These are phyloP conservation scores for Emericellopsis terricola DNA, from an alignment of 495 filamentous ascomycete genomes.

Conservation along the genomic window DNA sequence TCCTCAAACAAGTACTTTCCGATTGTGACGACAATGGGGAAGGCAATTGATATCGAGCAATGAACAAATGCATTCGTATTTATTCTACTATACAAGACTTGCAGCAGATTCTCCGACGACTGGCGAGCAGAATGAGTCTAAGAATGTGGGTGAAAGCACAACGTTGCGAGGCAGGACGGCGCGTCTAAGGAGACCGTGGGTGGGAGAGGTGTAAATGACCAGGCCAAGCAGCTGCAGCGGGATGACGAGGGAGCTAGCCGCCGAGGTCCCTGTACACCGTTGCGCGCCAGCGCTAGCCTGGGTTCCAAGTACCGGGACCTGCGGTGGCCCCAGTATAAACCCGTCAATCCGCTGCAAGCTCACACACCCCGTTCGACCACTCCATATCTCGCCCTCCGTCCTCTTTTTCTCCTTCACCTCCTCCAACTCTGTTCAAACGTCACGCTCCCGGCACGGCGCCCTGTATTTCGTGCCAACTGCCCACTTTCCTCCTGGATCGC, in stretches of 20 bases:
- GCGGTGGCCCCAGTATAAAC: too few relatives aligned
- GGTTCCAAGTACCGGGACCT: too few relatives aligned
- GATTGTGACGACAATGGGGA: too few relatives aligned
- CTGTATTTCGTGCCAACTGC: neutral
- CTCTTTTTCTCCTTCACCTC: slow-evolving; percentile 1
- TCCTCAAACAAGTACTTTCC: too few relatives aligned
- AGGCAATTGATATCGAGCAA: too few relatives aligned
- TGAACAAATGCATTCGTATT: neutral
- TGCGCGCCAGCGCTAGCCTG: too few relatives aligned
- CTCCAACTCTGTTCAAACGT: slow-evolving; percentile 1
- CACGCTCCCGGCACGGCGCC: slow-evolving; percentile 1
- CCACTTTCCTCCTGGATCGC: slow-evolving; percentile 1
- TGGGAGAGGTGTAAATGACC: too few relatives aligned
- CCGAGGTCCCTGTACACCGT: too few relatives aligned
- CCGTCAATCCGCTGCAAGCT: too few relatives aligned
- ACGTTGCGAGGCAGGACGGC: neutral
- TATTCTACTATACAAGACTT: neutral
- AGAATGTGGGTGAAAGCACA: slow-evolving; percentile 8
- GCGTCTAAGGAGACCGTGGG: slow-evolving; percentile 5
- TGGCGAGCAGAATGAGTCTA: slow-evolving; percentile 14
- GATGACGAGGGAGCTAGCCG: too few relatives aligned
- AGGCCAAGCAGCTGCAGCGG: neutral
- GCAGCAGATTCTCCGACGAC: slow-evolving; percentile 7
- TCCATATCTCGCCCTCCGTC: neutral
- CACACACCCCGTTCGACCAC: slow-evolving; percentile 1